Conservation (phyloP, 768 basidiomycete species). For the Peribolospora baueri region DNA sequence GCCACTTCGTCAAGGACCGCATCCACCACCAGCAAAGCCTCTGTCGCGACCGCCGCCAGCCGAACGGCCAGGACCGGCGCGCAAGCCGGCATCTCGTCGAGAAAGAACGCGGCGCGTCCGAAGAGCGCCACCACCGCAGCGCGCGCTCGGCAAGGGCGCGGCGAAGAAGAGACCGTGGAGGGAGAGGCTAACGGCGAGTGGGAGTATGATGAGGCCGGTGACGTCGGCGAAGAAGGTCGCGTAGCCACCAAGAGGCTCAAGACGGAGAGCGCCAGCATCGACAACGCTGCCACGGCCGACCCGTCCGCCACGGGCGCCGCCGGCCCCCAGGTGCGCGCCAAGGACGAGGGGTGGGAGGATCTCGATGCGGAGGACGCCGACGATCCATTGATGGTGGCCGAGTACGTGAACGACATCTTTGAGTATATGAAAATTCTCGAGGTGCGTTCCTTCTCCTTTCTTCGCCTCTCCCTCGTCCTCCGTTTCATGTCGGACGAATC, state of each 20-base stretch:
- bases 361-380: slow-evolving; percentile 74
- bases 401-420: slow-evolving; percentile 86
- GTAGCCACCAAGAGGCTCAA: slow-evolving; percentile 22
- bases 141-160: background rate
- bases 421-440: slow-evolving; percentile 66
- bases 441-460: slow-evolving; percentile 25
- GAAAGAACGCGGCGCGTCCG: slow-evolving; percentile 15
- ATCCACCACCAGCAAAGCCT: too few relatives aligned
- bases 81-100: slow-evolving; percentile 2
- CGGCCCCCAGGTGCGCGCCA: slow-evolving; percentile 20
- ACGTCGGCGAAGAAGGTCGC: slow-evolving; percentile 19
- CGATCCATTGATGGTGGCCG: slow-evolving; percentile 89
- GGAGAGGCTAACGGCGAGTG: slow-evolving; percentile 21
- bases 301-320: background rate
- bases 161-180: slow-evolving; percentile 15
- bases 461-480: background rate
- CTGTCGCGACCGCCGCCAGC: too few relatives aligned
- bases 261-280: slow-evolving; percentile 19
- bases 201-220: slow-evolving; percentile 12
- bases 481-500: background rate
- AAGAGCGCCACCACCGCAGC: slow-evolving; percentile 15
- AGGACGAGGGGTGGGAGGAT: slow-evolving; percentile 50
- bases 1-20: slow-evolving; percentile 1
- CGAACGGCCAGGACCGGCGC: too few relatives aligned
- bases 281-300: background rate